Base-by-base conservation (phyloP, 2,329 filamentous ascomycete genomes). In the Hypoxylon sp. region DNA sequence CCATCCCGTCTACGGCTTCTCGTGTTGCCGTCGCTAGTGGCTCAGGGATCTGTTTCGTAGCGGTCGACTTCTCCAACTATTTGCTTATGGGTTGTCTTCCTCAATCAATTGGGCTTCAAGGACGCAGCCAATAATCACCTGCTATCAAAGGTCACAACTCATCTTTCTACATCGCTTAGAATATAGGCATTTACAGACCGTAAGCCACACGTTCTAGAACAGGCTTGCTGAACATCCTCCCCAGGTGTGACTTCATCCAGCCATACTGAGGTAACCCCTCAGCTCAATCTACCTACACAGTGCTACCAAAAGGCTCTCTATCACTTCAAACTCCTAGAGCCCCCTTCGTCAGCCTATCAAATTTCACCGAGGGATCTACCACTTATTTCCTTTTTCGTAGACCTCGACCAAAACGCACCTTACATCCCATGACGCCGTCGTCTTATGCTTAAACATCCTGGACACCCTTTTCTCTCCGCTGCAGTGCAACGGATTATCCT, bases 371-470 rank as follows among this genome's bases (percentile, higher is more conserved):
- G 49, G 27, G 70, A 72, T 72, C 70, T 58, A 37, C 68, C 46
- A 61, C 17, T 46, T 56, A 31, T 72, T 72, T 57, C 70, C 70
- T 7, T 50, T 69, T 61, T 51, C 30, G 64, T 59, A 50, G 22
- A 37, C 42, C 58, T 67, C 61, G 44, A 69, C 70, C 70, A 67
- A 50, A 65, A 57, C 44, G 59, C 48, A 50, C 49, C 51, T 58
- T 42, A 56, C 55, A 70, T 72, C 68, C 65, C 70, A 72, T 72
- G 70, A 68, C 70, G 70, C 70, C 62, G 64, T 64, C 61, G 62
- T 69, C 70, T 72, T 72, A 72, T 71, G 68, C 70, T 72, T 72
- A 72, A 72, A 71, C 68, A 70, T 58, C 70, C 68, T 69, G 44
- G 65, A 69, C 70, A 71, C 70, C 68, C 70, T 63, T 71, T 71